phyloP scores from a whole-genome alignment of 2,329 filamentous ascomycete species.

The Ophiostoma tasmaniense region DNA sequence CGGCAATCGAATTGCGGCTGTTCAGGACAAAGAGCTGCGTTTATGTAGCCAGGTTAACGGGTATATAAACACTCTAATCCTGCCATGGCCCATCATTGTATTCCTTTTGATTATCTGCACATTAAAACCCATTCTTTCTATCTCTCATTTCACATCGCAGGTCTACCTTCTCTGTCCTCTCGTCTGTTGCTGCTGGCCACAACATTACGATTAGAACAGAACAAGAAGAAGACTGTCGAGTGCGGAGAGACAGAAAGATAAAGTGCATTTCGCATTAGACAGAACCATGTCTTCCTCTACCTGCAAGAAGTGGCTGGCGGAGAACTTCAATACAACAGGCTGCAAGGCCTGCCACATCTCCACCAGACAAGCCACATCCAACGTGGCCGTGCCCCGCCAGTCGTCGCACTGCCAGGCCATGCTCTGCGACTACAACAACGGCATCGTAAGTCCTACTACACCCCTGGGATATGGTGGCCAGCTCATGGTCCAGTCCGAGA shows the following conservation, averaged over 20 bases:
- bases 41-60: background rate
- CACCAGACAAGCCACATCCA: background rate
- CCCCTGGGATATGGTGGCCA: slow-evolving; percentile 2
- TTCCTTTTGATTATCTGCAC: background rate
- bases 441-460: slow-evolving; percentile 5
- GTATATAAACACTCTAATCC: background rate
- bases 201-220: background rate
- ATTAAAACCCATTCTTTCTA: background rate
- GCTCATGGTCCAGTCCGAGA: too few relatives aligned
- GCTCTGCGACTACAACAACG: slow-evolving; percentile 10
- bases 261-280: background rate
- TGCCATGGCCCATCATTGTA: background rate
- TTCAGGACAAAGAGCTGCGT: background rate
- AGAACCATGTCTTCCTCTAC: background rate
- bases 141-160: background rate
- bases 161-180: background rate
- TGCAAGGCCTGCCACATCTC: background rate
- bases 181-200: background rate
- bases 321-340: background rate
- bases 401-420: background rate
- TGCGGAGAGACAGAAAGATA: background rate
- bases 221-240: background rate
- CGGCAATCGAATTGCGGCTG: background rate
- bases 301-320: slow-evolving; percentile 1
- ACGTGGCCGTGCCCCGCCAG: background rate